phyloP scores from a whole-genome alignment of 1,139 yeast genomes.

The Zygoascus sp. region DNA sequence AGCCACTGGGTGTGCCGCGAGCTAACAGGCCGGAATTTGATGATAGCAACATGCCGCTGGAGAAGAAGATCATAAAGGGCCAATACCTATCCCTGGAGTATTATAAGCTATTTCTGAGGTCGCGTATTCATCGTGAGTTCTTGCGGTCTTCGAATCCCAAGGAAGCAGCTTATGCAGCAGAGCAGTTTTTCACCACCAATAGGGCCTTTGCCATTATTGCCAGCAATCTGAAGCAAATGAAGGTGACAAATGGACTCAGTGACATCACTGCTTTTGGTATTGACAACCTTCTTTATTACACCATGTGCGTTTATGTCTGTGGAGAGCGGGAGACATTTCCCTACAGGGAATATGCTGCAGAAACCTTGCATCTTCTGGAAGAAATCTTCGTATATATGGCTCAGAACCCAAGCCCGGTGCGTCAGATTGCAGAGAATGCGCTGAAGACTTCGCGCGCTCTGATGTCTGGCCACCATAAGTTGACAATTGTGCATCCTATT shows the following conservation, averaged over 20 bases:
- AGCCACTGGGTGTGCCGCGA: neutral
- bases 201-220: slow-evolving; percentile 15
- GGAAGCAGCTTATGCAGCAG: slow-evolving; percentile 16
- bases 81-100: slow-evolving; percentile 15
- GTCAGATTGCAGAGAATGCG: neutral
- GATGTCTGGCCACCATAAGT: neutral
- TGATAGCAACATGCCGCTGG: neutral
- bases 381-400: slow-evolving; percentile 4
- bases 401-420: neutral
- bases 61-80: slow-evolving; percentile 1
- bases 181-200: slow-evolving; percentile 19
- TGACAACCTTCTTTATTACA: slow-evolving; percentile 21
- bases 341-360: slow-evolving; percentile 9
- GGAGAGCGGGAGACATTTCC: neutral
- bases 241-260: slow-evolving; percentile 14
- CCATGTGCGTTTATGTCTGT: slow-evolving; percentile 15
- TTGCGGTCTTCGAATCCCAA: slow-evolving; percentile 9
- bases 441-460: neutral
- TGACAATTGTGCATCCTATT: neutral
- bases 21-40: no score
- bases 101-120: slow-evolving; percentile 18
- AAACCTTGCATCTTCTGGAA: slow-evolving; percentile 8
- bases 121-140: slow-evolving; percentile 20
- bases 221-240: slow-evolving; percentile 12
- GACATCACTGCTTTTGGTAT: slow-evolving; percentile 20